Percentiles rank a stretch among this genome's conserved stretches.
Evolutionary conservation across 176 grass and related monocot genomes (phyloP).

Genomic region (Olyra latifolia): DNA sequence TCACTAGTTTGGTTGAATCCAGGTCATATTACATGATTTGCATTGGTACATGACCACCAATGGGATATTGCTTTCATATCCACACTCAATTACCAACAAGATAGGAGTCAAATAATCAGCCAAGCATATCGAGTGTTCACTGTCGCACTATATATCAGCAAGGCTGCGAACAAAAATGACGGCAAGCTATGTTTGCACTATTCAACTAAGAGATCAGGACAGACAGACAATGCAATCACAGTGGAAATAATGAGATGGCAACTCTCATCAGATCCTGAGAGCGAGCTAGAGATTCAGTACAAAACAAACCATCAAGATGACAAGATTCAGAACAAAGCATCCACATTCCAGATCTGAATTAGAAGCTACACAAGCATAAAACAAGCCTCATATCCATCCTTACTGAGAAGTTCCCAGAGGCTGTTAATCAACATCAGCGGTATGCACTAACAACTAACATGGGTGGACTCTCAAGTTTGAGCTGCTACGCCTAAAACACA

Average conservation of each 20-base stretch:
- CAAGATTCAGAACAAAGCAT: constrained; percentile 19
- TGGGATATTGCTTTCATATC: no score
- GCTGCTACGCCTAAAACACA: constrained; percentile 37
- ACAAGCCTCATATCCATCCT: constrained; percentile 25
- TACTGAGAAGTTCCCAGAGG: constrained; percentile 16
- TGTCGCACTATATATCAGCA: not conserved
- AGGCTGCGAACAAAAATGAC: not conserved
- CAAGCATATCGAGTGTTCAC: not conserved
- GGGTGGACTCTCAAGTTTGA: constrained; percentile 30
- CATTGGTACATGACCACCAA: not conserved
- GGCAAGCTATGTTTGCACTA: not conserved
- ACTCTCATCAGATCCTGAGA: not conserved
- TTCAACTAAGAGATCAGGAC: not conserved
- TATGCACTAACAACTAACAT: constrained; percentile 49
- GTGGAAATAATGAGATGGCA: no score
- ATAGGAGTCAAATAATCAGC: not conserved
- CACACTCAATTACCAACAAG: not conserved
- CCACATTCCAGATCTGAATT: constrained; percentile 14
- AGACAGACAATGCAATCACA: not conserved
- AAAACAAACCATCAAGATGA: not conserved
- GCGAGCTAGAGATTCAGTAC: not conserved
- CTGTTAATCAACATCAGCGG: constrained; percentile 39
- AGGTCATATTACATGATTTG: not conserved
- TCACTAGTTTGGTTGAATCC: not conserved
- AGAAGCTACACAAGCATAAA: constrained; percentile 42